Evolutionary conservation across 345 rosid species (phyloP).

Genomic region (Lenwebbia sp.): DNA sequence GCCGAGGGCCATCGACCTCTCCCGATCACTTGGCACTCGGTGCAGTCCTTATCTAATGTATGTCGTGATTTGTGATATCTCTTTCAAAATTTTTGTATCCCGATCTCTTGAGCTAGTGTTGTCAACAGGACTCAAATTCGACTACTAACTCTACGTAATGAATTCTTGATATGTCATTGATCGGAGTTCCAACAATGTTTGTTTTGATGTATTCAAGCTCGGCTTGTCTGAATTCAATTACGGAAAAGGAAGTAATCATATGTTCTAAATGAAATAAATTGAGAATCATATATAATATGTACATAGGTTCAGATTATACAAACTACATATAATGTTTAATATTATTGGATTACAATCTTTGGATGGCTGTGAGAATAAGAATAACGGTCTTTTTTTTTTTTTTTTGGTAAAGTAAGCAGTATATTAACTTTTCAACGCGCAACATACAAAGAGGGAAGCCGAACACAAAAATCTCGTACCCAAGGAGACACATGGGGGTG

Average conservation of each 20-base stretch:
- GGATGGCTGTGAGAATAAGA: no score
- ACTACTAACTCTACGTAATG: background rate
- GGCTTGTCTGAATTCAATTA: background rate
- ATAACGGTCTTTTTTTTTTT: no score
- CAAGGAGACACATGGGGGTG: no score
- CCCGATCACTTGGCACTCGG: rapidly evolving
- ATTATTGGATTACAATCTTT: no score
- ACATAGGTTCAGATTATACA: background rate
- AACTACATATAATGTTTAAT: background rate
- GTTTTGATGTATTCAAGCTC: background rate
- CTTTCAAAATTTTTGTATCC: rapidly evolving
- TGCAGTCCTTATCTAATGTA: background rate
- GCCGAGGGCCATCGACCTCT: background rate
- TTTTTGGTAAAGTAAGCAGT: no score
- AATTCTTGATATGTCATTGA: no score
- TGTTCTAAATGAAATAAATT: no score
- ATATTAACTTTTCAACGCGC: no score
- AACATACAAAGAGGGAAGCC: no score
- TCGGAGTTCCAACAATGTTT: background rate
- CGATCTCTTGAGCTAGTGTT: rapidly evolving
- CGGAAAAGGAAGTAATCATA: background rate
- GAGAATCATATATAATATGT: background rate
- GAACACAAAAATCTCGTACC: no score
- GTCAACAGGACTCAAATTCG: background rate
- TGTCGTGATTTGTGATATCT: background rate